Evolutionary conservation across 2,329 filamentous ascomycete species (phyloP), one percentile per base, ranked within the genome.

Genomic region (Elsinoe ampelina): DNA sequence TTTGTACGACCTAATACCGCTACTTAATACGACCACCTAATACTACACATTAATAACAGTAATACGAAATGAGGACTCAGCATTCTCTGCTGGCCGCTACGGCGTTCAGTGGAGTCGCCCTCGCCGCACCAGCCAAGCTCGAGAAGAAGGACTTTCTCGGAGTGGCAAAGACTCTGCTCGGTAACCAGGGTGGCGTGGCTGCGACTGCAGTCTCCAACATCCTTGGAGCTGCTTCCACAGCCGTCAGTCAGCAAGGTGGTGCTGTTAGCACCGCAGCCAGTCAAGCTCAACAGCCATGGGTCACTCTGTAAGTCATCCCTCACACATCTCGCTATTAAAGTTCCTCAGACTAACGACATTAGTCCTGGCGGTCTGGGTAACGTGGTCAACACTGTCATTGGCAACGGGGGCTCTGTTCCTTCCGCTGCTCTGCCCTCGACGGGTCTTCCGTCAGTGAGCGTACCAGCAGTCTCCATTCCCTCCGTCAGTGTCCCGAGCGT

Each of bases 221-320:
- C 12, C 12, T 52, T 17, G 48, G 48, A 4, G 48, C 48, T 22
- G 48, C 19, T 26, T 8, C 48, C 8, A 52, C 48, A 13, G 48
- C 48, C 2, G 48, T 34, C 6, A 52, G 48, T 17, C 48, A 52
- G 48, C 48, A 52, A 19, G 38, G 35, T 15, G 34, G n/a, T 39
- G 48, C 48, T 52, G 34, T 26, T 4, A 34, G 11, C 17, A 52
- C 48, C 17, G 48, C 48, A 20, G 17, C 48, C 17, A 52, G 48
- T 17, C 48, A 52, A 34, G 48, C 48, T 26, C 32, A 39, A 20
- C 48, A 52, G n/a, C 48, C 48, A n/a, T 52, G 48, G 48, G n/a
- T 52, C 11, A 52, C 48, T 13, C 32, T 39, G 48, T 52, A 39
- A 39, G 48, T 52, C 13, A n/a, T 8, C 2, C 3, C 32, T 12